Percentiles rank a stretch among this genome's conserved stretches.
phyloP scores from a whole-genome alignment of 108 stramenopile genomes.

The Nitzschia putrida region DNA sequence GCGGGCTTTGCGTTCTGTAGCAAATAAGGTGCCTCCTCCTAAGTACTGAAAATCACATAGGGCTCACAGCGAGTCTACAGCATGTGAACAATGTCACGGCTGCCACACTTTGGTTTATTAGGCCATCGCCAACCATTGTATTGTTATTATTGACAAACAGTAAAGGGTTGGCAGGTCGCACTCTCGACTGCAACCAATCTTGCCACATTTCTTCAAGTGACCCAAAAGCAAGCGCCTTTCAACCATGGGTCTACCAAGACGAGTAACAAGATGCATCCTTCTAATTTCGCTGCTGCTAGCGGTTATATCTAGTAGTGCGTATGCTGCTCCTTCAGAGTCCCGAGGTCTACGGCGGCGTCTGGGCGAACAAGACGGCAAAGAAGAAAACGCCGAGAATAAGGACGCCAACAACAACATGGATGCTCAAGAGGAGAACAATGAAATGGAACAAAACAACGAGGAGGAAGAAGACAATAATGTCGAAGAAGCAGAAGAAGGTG shows the following conservation, averaged over 20 bases:
- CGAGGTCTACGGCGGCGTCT: not conserved
- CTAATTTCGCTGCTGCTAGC: not conserved
- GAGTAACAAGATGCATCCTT: conserved; percentile 9
- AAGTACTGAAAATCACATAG: no score
- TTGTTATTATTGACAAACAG: no score
- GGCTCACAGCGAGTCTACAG: no score
- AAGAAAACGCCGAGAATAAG: conserved; percentile 4
- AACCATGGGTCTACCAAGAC: not conserved
- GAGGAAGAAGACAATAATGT: not conserved
- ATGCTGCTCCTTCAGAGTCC: not conserved
- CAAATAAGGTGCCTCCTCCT: no score
- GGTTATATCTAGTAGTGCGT: not conserved
- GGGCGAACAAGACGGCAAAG: not conserved
- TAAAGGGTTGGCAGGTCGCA: no score
- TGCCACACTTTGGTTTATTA: no score
- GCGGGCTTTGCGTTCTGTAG: no score
- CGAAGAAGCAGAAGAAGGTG: not conserved
- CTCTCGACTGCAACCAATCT: no score
- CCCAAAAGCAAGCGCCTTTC: not conserved
- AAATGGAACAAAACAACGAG: conserved; percentile 3
- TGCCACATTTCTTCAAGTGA: no score
- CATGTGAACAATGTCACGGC: no score
- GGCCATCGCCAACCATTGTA: no score
- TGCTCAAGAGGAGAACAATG: not conserved
- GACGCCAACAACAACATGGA: conserved; percentile 19